These are phyloP conservation scores for Coniochaeta pulveracea DNA, from an alignment of 2,329 filamentous ascomycete species.

Conservation along the genomic window DNA sequence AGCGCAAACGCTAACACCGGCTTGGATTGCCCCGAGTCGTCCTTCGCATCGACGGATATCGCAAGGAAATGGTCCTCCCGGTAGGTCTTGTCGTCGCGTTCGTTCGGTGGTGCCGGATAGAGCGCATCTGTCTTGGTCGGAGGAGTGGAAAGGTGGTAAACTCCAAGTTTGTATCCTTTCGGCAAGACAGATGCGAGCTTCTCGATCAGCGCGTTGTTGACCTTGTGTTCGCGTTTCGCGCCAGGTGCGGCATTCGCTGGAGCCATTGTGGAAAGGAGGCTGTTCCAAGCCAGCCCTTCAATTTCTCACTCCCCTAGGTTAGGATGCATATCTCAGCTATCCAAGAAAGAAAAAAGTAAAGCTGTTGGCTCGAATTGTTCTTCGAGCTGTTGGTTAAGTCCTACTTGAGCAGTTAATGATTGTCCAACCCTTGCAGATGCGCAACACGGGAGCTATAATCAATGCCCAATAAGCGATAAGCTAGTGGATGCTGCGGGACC, in stretches of 20 bases:
- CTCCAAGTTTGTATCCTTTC: constrained; percentile 45
- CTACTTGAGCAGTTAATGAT: no score
- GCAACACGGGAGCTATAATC: no score
- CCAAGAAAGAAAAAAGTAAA: no score
- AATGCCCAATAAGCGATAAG: no score
- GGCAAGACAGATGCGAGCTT: constrained; percentile 40
- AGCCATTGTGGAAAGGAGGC: no score
- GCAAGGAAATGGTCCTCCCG: constrained; percentile 72
- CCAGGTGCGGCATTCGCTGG: constrained; percentile 2
- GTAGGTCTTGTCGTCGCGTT: constrained; percentile 65
- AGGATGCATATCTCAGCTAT: no score
- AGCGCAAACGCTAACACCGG: constrained; percentile 70
- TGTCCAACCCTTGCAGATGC: no score
- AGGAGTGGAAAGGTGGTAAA: constrained; percentile 82
- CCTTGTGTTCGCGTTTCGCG: constrained; percentile 1
- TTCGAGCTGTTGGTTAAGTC: no score
- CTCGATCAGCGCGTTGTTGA: constrained; percentile 16
- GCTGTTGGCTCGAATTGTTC: no score
- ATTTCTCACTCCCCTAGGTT: no score
- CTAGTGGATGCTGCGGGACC: no score
- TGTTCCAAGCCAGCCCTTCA: no score
- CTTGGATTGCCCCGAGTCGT: constrained; percentile 9
- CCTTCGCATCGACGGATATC: constrained; percentile 31
- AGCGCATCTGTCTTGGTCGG: constrained; percentile 65
- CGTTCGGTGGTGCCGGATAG: constrained; percentile 65